Conservation (phyloP, 805 yeast genomes). For the Myxozyma mucilagina region DNA sequence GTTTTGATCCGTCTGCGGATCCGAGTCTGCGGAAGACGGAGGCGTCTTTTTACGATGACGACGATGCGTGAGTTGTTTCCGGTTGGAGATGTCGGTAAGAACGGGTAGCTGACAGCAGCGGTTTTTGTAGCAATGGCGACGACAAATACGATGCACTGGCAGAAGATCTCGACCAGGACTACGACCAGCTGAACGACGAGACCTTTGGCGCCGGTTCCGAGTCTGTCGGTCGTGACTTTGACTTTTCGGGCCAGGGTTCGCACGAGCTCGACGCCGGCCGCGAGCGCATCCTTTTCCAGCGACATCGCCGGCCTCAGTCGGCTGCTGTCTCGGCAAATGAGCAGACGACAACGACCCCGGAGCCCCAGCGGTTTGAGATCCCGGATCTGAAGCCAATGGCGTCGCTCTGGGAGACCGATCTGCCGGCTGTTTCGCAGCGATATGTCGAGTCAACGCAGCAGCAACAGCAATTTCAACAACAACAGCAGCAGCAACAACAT, state of each 20-base stretch:
- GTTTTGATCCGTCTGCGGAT: slow-evolving; percentile 30
- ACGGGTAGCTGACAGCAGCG: neutral
- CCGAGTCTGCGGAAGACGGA: slow-evolving; percentile 14
- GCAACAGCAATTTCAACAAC: neutral
- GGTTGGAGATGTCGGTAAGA: no score
- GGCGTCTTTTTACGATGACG: slow-evolving; percentile 15
- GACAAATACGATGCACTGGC: slow-evolving; percentile 82
- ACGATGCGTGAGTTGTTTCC: slow-evolving; percentile 1
- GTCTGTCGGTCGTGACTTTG: slow-evolving; percentile 61
- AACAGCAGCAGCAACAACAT: slow-evolving; percentile 12
- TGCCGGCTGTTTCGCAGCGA: slow-evolving; percentile 14
- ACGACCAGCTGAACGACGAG: slow-evolving; percentile 77
- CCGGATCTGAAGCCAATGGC: slow-evolving; percentile 64
- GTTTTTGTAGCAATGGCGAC: slow-evolving; percentile 42
- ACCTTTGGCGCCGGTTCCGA: slow-evolving; percentile 63
- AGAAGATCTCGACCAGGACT: slow-evolving; percentile 60
- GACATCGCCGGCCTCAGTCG: slow-evolving; percentile 33
- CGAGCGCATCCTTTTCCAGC: slow-evolving; percentile 41
- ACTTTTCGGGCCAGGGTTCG: slow-evolving; percentile 53
- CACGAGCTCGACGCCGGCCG: slow-evolving; percentile 31
- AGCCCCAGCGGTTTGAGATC: slow-evolving; percentile 19
- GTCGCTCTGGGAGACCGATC: slow-evolving; percentile 59
- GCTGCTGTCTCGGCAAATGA: slow-evolving; percentile 44
- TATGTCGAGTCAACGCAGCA: neutral
- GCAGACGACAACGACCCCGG: neutral